Evolutionary conservation across 768 basidiomycete species (phyloP).

Genomic region (Tricholoma terreum): DNA sequence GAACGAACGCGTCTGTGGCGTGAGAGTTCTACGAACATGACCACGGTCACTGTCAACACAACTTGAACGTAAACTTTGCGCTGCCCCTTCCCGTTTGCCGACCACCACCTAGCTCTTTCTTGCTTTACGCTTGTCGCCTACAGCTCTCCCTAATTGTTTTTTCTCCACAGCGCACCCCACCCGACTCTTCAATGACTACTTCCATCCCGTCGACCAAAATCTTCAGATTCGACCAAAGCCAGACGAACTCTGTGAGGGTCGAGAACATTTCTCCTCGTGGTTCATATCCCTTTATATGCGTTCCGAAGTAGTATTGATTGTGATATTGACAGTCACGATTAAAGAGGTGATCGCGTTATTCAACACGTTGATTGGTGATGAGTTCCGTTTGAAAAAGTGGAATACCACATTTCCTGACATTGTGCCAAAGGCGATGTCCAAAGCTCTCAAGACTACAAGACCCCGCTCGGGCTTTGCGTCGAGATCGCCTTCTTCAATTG

Average conservation of each 20-base stretch:
- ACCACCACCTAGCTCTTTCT: slow-evolving; percentile 13
- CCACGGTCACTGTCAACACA: background rate
- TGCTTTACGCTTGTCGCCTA: slow-evolving; percentile 11
- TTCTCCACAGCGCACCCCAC: slow-evolving; percentile 17
- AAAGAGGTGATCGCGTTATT: slow-evolving; percentile 56
- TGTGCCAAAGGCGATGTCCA: slow-evolving; percentile 46
- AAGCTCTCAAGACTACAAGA: slow-evolving; percentile 40
- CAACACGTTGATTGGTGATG: slow-evolving; percentile 51
- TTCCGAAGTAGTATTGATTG: background rate
- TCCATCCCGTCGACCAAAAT: slow-evolving; percentile 6
- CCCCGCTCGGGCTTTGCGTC: slow-evolving; percentile 37
- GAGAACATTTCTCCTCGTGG: slow-evolving; percentile 45
- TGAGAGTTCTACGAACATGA: slow-evolving; percentile 3
- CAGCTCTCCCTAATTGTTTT: slow-evolving; percentile 14
- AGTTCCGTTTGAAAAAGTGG: background rate
- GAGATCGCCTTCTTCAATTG: slow-evolving; percentile 52
- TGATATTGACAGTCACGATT: slow-evolving; percentile 28
- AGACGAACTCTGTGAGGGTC: slow-evolving; percentile 45
- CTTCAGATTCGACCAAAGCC: slow-evolving; percentile 32
- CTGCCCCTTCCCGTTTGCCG: slow-evolving; percentile 10
- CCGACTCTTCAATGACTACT: slow-evolving; percentile 7
- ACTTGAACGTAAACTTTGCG: background rate
- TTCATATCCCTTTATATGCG: slow-evolving; percentile 13
- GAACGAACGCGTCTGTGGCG: slow-evolving; percentile 17
- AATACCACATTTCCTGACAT: background rate